Percentiles rank a stretch among this genome's conserved stretches.
Evolutionary conservation across 2,329 filamentous ascomycete genomes (phyloP).

Genomic region (Talaromyces sp.): DNA sequence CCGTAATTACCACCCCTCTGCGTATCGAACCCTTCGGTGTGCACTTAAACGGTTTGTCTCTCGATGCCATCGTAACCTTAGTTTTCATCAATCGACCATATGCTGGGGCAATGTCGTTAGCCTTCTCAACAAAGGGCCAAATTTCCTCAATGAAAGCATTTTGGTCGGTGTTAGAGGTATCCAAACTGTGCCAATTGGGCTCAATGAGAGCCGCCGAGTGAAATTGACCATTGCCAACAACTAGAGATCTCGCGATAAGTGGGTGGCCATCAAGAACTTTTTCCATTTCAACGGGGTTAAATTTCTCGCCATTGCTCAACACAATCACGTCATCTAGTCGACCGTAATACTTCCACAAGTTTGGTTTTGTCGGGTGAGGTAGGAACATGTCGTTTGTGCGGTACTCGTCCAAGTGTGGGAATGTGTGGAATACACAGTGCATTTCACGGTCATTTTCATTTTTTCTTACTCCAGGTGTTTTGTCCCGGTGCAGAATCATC

Average conservation of each 20-base stretch:
- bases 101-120: slow-evolving; percentile 36
- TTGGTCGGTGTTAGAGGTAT: slow-evolving; percentile 9
- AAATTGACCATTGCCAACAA: slow-evolving; percentile 32
- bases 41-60: slow-evolving; percentile 39
- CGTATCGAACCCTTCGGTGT: slow-evolving; percentile 45
- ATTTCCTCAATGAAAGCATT: slow-evolving; percentile 36
- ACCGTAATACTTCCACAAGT: slow-evolving; percentile 34
- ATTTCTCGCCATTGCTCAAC: slow-evolving; percentile 42
- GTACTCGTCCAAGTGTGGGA: slow-evolving; percentile 15
- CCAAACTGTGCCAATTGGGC: slow-evolving; percentile 14
- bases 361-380: slow-evolving; percentile 17
- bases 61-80: slow-evolving; percentile 38
- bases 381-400: slow-evolving; percentile 17
- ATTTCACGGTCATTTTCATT: slow-evolving; percentile 1
- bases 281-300: slow-evolving; percentile 41
- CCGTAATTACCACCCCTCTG: slow-evolving; percentile 32
- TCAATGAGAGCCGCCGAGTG: slow-evolving; percentile 36
- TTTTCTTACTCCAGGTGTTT: not conserved
- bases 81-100: slow-evolving; percentile 40
- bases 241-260: slow-evolving; percentile 24
- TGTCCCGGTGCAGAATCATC: slow-evolving; percentile 10
- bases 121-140: slow-evolving; percentile 41
- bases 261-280: slow-evolving; percentile 29
- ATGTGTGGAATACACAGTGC: slow-evolving; percentile 15
- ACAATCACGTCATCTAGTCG: slow-evolving; percentile 38